phyloP scores from a whole-genome alignment of 148 eudicot species.

The Gaultheria prostrata region DNA sequence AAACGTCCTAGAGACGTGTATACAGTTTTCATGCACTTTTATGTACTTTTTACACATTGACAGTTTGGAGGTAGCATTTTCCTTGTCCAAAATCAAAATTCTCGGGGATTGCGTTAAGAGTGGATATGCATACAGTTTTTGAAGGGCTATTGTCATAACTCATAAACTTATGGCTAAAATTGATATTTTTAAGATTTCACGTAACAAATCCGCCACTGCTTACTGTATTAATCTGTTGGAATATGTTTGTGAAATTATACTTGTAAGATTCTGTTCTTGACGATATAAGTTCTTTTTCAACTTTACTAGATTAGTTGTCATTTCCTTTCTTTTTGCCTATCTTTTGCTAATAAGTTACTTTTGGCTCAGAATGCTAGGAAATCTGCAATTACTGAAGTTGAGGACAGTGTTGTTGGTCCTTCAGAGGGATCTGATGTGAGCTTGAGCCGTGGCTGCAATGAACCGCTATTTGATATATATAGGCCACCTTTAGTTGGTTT shows the following conservation, averaged over 20 bases:
- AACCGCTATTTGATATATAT: constrained; percentile 44
- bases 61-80: not conserved
- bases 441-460: constrained; percentile 41
- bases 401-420: constrained; percentile 29
- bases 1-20: not conserved
- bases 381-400: constrained; percentile 31
- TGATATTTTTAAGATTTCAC: not conserved
- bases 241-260: not conserved
- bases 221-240: not conserved
- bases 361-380: constrained; percentile 50
- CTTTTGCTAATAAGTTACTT: not conserved
- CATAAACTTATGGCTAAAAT: not conserved
- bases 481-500: constrained; percentile 64
- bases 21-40: not conserved
- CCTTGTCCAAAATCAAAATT: not conserved
- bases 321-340: not conserved
- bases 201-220: not conserved
- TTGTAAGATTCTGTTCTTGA: not conserved
- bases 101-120: not conserved
- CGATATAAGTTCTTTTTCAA: not conserved
- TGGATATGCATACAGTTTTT: not conserved
- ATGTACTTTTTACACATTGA: not conserved
- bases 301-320: not conserved
- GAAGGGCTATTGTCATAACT: not conserved
- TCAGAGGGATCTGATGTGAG: constrained; percentile 48